Conservation (phyloP, 139 green algal genomes). For the Micractinium conductrix region DNA sequence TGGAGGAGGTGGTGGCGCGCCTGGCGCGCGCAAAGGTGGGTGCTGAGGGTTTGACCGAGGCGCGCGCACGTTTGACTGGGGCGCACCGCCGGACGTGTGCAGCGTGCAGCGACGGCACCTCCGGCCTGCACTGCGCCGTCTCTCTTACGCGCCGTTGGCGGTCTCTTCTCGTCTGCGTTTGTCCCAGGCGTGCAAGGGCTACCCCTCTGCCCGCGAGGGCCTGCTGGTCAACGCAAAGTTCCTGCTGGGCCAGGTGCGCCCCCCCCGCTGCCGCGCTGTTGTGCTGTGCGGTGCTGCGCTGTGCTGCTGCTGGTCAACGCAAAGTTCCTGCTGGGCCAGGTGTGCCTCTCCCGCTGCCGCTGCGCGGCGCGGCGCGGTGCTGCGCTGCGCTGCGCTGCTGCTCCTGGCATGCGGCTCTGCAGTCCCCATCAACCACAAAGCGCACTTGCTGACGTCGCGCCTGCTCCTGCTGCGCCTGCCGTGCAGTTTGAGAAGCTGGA, state of each 20-base stretch:
- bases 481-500: slow-evolving; percentile 60
- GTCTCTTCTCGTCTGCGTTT: slow-evolving; percentile 72
- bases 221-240: slow-evolving; percentile 84
- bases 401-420: too few species aligned
- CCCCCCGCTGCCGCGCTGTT: too few species aligned
- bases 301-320: slow-evolving; percentile 83
- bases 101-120: background rate
- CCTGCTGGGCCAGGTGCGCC: too few species aligned
- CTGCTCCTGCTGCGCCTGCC: too few species aligned
- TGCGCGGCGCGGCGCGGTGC: too few species aligned
- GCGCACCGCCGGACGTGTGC: background rate
- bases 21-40: slow-evolving; percentile 70
- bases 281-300: too few species aligned
- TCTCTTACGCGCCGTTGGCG: slow-evolving; percentile 39
- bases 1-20: slow-evolving; percentile 75
- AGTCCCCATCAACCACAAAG: too few species aligned
- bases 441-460: too few species aligned
- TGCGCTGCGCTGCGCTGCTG: too few species aligned
- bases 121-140: too few species aligned
- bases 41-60: too few species aligned
- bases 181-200: slow-evolving; percentile 66
- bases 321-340: slow-evolving; percentile 75
- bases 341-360: too few species aligned
- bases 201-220: slow-evolving; percentile 61
- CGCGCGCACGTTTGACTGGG: background rate